phyloP scores from a whole-genome alignment of 2,329 filamentous ascomycete species.

The Colletotrichum trifolii region DNA sequence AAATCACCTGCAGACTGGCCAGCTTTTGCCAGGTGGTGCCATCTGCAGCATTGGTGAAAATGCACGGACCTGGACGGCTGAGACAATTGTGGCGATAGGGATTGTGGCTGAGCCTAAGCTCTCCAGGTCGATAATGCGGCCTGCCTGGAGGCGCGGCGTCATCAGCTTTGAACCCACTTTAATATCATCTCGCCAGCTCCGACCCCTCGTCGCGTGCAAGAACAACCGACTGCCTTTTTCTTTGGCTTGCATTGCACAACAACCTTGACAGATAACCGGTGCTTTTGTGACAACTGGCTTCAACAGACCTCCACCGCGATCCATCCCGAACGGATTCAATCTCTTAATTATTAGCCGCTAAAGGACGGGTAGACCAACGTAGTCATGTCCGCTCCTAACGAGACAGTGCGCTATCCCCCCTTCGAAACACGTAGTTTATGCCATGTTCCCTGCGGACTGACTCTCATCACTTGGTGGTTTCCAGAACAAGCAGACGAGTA shows the following conservation, averaged over 20 bases:
- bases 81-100: conserved; percentile 24
- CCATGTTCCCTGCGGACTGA: conserved; percentile 33
- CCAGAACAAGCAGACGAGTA: conserved; percentile 56
- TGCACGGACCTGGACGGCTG: conserved; percentile 20
- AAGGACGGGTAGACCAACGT: conserved; percentile 22
- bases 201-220: conserved; percentile 34
- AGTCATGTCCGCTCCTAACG: conserved; percentile 56
- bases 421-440: conserved; percentile 37
- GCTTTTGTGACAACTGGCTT: not conserved
- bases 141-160: conserved; percentile 34
- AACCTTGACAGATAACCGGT: conserved; percentile 9
- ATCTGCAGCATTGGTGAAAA: not conserved
- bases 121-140: conserved; percentile 1
- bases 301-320: conserved; percentile 5
- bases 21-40: not conserved
- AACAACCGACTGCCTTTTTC: not conserved
- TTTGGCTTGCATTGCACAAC: conserved; percentile 19
- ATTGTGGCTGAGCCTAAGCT: conserved; percentile 33
- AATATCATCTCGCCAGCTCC: conserved; percentile 36
- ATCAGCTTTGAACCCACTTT: conserved; percentile 39
- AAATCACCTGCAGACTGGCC: not conserved
- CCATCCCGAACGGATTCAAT: not conserved
- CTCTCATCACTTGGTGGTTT: conserved; percentile 27
- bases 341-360: not conserved
- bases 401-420: conserved; percentile 54